Base-by-base conservation (phyloP, 1,139 yeast species). In the Saccharomycopsis phalli region DNA sequence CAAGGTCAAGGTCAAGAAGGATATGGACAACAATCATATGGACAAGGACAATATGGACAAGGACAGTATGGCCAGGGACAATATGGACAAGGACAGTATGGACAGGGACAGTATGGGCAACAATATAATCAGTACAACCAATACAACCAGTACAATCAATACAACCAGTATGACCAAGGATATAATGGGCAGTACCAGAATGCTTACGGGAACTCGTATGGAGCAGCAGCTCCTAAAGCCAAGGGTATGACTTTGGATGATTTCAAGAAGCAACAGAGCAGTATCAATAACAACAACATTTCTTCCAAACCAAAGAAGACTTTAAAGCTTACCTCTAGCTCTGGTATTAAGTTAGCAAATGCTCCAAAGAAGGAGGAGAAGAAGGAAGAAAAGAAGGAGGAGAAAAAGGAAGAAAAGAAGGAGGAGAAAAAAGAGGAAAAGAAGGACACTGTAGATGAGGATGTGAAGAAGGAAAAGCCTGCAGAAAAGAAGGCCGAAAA, bases 181-280 rank as follows among this genome's bases (percentile, higher is more conserved):
- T 26, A 35, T 4, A 28, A 30, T 42, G 49, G 43, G 48, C 44
- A 45, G 39, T 49, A 50, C 51, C 51, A 41, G 29, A 25, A 40
- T 52, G 27, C 33, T 14, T 37, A 44, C 30, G 37, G 37, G 14
- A 31, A 28, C 31, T 39, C 37, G 22, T 39, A 37, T 25, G 20
- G 31, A 5, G 20, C 36, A 49, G 47, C 34, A 55, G 49, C 36
- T 58, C 51, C 45, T 27, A 23, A 21, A 10, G 30, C 41, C n/a
- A 43, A 45, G 31, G 93, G 91, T 40, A 78, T 84, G 87, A 76
- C 94, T 30, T 69, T 87, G 53, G 94, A 87, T 44, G 95, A 87
- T 56, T 86, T 78, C 64, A 83, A 84, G 61, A 81, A 80, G 58
- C 80, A 79, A 60, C 74, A 79, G 56, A 63, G 68, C 47, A 66